Evolutionary conservation across 2,329 filamentous ascomycete species (phyloP), one percentile per base, ranked within the genome.

Genomic region (Nothomitra cinnamomea): DNA sequence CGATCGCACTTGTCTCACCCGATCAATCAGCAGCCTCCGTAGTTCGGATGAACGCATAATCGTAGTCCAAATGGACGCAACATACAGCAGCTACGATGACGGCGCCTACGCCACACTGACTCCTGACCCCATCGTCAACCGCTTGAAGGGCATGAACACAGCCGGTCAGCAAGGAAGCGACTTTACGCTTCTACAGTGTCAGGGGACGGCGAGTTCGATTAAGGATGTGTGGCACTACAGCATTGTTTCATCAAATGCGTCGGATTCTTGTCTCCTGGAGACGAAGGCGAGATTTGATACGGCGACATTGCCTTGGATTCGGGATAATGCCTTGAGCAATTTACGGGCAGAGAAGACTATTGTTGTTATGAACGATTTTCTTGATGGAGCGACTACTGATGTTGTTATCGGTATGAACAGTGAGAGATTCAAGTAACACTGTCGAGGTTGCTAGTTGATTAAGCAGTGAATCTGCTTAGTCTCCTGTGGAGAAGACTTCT

Each of bases 131-230:
- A 69, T 72, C 51, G 59, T 71, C 0, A 58, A 60, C 6, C 63
- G 65, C 22, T 69, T 71, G 49, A 62, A 66, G 13, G 52, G 53
- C 35, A 61, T 72, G 51, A 63, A 57, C 13, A 60, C 61, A 1
- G 59, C 65, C 4, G 61, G 60, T 5, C 63, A 66, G 55, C 59
- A 58, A 2, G 64, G 64, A 4, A 65, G 62, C 40, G 65, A 64
- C 3, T 67, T 72, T 55, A 66, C 69, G 38, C 67, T 70, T 50
- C 61, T 71, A 47, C 73, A 76, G 57, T 75, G 71, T 54, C 72
- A 76, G 62, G 72, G 72, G 1, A 76, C 72, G 2, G 67, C 72
- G n/a, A 70, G 70, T 3, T 73, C 72, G 58, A 71, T 75, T 41
- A 63, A 66, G 2, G 67, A 71, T 54, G 73, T 72, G 0, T 66